These are phyloP conservation scores for Talinum fruticosum DNA, from an alignment of 148 eudicot species.

Conservation along the genomic window DNA sequence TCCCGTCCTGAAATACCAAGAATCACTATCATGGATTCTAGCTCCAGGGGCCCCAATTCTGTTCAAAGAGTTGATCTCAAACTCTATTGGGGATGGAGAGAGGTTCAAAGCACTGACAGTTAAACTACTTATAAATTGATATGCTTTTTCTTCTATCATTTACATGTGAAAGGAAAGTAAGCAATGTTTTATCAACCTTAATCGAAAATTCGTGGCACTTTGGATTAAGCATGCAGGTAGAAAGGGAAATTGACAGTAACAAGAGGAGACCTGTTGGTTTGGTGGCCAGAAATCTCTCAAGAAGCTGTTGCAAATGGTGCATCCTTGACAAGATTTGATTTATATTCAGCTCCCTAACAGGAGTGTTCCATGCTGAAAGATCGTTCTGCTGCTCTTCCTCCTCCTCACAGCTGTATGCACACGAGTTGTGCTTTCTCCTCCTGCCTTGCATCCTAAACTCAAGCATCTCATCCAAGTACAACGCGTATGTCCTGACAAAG, in stretches of 20 bases:
- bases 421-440: slow-evolving; percentile 27
- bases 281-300: slow-evolving; percentile 78
- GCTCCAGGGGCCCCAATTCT: background rate
- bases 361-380: slow-evolving; percentile 27
- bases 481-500: slow-evolving; percentile 63
- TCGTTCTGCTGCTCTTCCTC: slow-evolving; percentile 22
- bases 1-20: background rate
- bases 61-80: too few species aligned
- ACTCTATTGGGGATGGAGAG: too few species aligned
- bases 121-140: background rate
- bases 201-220: too few species aligned
- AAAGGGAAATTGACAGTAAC: too few species aligned
- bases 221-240: too few species aligned
- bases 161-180: background rate
- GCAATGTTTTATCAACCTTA: too few species aligned
- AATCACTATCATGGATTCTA: background rate
- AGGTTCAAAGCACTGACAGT: background rate
- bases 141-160: too few species aligned
- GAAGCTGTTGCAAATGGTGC: slow-evolving; percentile 62
- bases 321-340: slow-evolving; percentile 42
- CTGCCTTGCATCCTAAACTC: slow-evolving; percentile 62
- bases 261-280: slow-evolving; percentile 62
- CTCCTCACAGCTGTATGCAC: slow-evolving; percentile 11
- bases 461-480: slow-evolving; percentile 69
- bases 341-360: slow-evolving; percentile 37